Evolutionary conservation across 768 basidiomycete species (phyloP).

Genomic region (Strobilomyces dryophilus): DNA sequence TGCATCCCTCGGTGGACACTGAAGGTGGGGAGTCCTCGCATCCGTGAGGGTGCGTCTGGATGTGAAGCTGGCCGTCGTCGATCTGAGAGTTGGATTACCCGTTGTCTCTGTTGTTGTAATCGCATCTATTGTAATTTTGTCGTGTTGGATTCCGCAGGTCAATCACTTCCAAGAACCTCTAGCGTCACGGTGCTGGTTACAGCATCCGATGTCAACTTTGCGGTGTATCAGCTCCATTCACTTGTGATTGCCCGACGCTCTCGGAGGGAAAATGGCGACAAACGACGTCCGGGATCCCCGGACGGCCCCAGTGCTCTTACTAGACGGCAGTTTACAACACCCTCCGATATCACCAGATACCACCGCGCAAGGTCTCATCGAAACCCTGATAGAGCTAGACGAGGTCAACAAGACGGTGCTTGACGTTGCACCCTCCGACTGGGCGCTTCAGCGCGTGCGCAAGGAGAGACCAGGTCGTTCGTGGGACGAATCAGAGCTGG

Average conservation of each 20-base stretch:
- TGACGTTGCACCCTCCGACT: constrained; percentile 53
- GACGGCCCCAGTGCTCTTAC: constrained; percentile 57
- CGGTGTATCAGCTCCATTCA: neutral
- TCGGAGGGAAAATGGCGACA: constrained; percentile 20
- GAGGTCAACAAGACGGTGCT: constrained; percentile 53
- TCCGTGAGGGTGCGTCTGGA: constrained; percentile 10
- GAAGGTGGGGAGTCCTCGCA: constrained; percentile 44
- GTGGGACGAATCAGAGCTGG: constrained; percentile 73
- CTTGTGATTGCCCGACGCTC: neutral
- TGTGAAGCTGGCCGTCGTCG: neutral
- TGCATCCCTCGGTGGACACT: constrained; percentile 83
- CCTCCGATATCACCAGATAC: constrained; percentile 52
- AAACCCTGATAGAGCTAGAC: constrained; percentile 42
- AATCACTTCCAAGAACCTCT: too few relatives aligned
- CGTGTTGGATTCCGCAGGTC: too few relatives aligned
- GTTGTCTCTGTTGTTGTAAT: constrained; percentile 9
- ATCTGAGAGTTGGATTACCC: constrained; percentile 12
- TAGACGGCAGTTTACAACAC: constrained; percentile 59
- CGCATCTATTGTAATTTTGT: too few relatives aligned
- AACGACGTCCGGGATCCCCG: constrained; percentile 31
- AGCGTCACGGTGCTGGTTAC: neutral
- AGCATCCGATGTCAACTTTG: neutral
- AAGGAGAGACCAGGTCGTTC: constrained; percentile 52
- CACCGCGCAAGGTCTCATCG: constrained; percentile 57
- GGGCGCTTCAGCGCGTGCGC: constrained; percentile 67